Evolutionary conservation across 2,329 filamentous ascomycete genomes (phyloP), one percentile per base, ranked within the genome.

Genomic region (Exophiala calicioides): DNA sequence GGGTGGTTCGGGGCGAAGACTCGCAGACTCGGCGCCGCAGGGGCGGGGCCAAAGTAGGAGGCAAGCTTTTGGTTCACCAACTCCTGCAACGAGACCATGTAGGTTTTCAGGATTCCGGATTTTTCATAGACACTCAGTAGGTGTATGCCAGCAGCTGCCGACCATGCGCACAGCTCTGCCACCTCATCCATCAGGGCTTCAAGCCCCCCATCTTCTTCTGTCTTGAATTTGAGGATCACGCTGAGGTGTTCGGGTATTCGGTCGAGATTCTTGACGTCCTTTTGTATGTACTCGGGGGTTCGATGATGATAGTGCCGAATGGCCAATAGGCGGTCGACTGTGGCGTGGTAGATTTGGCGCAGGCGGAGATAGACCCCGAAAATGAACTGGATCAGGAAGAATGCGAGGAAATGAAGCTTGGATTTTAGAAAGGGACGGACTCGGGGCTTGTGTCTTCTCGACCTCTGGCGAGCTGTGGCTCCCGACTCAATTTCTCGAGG

Each of bases 301-400:
- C 88, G 87, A 68, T 98, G 93, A 71, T 98, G 94, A 72, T 98
- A 93, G 67, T 91, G 90, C 44, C 95, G 76, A 52, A 97, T 79
- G 7, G 88, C 87, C 42, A 89, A 80, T 55, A 91, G 73, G 50
- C 87, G 84, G 65, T 93, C 86, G 58, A 82, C 75, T 38, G 95
- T 77, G 6, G 85, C 80, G 65, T 91, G 85, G 71, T 89, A 93
- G 44, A 82, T 81, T 63, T 89, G 84, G 47, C 90, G 84, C 48
- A 88, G 70, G 53, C 90, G 86, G 57, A 96, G 85, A 66, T 93
- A 94, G 56, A 97, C 73, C 5, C 88, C 91, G 71, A 95, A 97
- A 57, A 95, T 65, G 53, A 85, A 78, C 62, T 95, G 89, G 26
- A 73, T 71, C 29, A 70, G 31, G 16, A 70, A 67, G 50, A 73